phyloP scores from a whole-genome alignment of 2,329 filamentous ascomycete genomes.

The Botrytis deweyae region DNA sequence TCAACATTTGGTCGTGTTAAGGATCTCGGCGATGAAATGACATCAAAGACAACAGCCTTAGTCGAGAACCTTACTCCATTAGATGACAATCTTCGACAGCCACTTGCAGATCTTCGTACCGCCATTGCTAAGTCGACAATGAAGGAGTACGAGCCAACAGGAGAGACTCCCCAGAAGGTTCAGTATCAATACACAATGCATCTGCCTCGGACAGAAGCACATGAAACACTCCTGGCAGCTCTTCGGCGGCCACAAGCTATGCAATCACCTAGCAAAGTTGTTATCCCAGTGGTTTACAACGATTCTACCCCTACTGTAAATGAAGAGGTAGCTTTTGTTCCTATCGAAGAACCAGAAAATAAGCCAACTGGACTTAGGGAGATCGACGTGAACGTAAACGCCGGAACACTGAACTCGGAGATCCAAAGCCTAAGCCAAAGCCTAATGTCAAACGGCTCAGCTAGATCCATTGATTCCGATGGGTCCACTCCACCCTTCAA shows the following conservation, averaged over 20 bases:
- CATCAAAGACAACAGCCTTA: conserved; percentile 57
- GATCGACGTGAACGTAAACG: conserved; percentile 48
- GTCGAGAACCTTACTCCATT: conserved; percentile 62
- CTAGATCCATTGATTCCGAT: conserved; percentile 8
- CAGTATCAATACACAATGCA: conserved; percentile 77
- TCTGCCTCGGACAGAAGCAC: conserved; percentile 72
- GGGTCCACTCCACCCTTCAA: conserved; percentile 32
- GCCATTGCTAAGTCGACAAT: conserved; percentile 65
- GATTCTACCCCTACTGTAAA: conserved; percentile 26
- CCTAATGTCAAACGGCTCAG: conserved; percentile 13
- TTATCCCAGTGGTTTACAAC: conserved; percentile 39
- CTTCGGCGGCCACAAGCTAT: conserved; percentile 41
- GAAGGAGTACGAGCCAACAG: conserved; percentile 80
- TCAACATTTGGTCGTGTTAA: conserved; percentile 67
- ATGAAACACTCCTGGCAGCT: conserved; percentile 55
- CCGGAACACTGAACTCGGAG: conserved; percentile 37
- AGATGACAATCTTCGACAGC: conserved; percentile 60
- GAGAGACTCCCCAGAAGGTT: conserved; percentile 78
- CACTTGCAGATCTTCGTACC: conserved; percentile 68
- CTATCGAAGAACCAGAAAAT: conserved; percentile 25
- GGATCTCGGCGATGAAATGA: conserved; percentile 67
- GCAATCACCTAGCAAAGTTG: conserved; percentile 38
- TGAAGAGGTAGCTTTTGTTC: conserved; percentile 26
- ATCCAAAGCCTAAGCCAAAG: conserved; percentile 23
- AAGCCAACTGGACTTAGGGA: conserved; percentile 47